These are phyloP conservation scores for Vaccinium darrowii DNA, from an alignment of 148 eudicot genomes.

Conservation along the genomic window DNA sequence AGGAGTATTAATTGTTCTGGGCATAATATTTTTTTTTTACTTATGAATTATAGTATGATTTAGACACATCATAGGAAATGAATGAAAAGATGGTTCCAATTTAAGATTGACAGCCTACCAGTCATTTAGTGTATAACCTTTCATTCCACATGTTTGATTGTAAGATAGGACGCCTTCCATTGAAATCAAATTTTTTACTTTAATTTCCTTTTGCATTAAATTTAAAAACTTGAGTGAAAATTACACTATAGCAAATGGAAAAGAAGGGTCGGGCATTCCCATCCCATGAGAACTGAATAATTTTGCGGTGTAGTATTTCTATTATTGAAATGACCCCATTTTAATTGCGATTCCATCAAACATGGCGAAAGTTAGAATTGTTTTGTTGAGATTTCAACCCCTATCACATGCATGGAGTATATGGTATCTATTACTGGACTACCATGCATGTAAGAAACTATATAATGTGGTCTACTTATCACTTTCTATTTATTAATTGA, in stretches of 20 bases:
- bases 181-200: neutral
- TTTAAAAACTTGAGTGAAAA: neutral
- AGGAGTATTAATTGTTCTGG: no score
- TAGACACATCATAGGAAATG: neutral
- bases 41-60: neutral
- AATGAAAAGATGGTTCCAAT: neutral
- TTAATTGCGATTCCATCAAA: no score
- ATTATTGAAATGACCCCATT: neutral
- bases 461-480: no score
- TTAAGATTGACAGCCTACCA: neutral
- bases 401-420: no score
- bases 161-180: neutral
- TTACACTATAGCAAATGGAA: neutral
- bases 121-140: neutral
- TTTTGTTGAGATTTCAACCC: no score
- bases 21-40: neutral
- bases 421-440: no score
- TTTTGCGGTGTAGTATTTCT: no score
- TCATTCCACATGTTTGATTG: neutral
- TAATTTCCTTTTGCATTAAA: neutral
- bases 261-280: neutral
- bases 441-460: no score
- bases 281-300: neutral
- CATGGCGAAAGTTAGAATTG: no score
- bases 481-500: no score